Evolutionary conservation across 2,329 filamentous ascomycete genomes (phyloP), one percentile per base, ranked within the genome.

Genomic region (Dothistroma pini): DNA sequence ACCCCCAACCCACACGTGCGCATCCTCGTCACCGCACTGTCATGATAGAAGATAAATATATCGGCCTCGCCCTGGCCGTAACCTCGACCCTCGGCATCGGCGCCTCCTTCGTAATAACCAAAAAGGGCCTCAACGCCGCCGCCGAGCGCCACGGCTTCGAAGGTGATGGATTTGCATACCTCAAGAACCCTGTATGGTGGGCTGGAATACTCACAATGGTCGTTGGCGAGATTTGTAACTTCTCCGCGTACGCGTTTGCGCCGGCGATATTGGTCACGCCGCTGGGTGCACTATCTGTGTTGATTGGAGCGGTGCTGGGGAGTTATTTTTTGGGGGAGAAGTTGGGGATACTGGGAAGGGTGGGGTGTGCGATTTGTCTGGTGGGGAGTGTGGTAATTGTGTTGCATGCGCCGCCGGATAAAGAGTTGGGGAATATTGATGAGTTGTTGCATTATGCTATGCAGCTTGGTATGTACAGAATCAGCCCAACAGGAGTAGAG

Each of bases 181-280:
- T 99, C 60, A 90, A 88, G 75, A 97, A 90, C 75, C 93, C 93
- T n/a, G 83, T 93, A 70, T 99, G 95, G 95, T 99, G 95, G 95
- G 90, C 86, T 61, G 95, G 95, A 67, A 97, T 97, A 69, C 80
- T 88, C 67, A 96, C 92, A 73, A 86, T 99, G 85, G 89, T 92
- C 63, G 79, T 96, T 50, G 95, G 95, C 73, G 95, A 99, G 79
- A 81, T 97, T 61, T 96, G 92, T 79, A 99, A 99, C 77, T 99
- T 99, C 75, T 93, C 93, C 55, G 95, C 95, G 64, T 99, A 99
- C 75, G 95, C 95, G 8, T 99, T 97, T 78, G 95, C 95, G 67
- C 95, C 95, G 47, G 96, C 95, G n/a, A 99, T 99, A 77, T 84
- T 99, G 57, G 95, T 99, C 47, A 99, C 95, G 5, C 95, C 95